These are phyloP conservation scores for barley (Hordeum vulgare) DNA, from an alignment of 176 grass and related monocot genomes.

Conservation along the genomic window DNA sequence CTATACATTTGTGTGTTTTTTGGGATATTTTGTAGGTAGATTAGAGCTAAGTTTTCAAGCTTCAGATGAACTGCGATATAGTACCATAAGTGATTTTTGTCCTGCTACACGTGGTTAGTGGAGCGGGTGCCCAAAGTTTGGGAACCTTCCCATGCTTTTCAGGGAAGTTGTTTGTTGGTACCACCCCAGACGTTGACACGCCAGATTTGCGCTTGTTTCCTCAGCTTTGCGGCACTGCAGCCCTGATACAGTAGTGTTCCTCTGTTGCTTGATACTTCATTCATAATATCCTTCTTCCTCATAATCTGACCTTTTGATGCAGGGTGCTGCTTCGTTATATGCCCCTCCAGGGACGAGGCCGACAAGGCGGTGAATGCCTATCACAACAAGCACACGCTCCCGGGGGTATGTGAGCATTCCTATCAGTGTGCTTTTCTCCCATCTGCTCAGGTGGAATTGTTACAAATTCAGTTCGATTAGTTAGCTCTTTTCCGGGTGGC, in stretches of 20 bases:
- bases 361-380: conserved; percentile 78
- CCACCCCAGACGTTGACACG: not conserved
- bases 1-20: not conserved
- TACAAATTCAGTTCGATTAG: not conserved
- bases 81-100: not conserved
- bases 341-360: conserved; percentile 79
- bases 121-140: not conserved
- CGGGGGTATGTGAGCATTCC: conserved; percentile 63
- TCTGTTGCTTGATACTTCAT: not conserved
- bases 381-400: conserved; percentile 94
- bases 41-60: not conserved
- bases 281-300: not conserved
- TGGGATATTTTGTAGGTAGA: not conserved
- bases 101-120: not conserved
- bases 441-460: conserved; percentile 12
- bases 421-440: not conserved
- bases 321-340: conserved; percentile 91
- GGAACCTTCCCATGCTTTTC: not conserved
- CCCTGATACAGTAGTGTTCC: not conserved
- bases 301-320: conserved; percentile 19
- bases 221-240: not conserved
- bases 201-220: not conserved
- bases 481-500: conserved; percentile 5
- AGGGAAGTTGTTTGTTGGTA: not conserved
- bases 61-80: not conserved